Base-by-base conservation (phyloP, 208 protist genomes). In the Leishmania arabica region DNA sequence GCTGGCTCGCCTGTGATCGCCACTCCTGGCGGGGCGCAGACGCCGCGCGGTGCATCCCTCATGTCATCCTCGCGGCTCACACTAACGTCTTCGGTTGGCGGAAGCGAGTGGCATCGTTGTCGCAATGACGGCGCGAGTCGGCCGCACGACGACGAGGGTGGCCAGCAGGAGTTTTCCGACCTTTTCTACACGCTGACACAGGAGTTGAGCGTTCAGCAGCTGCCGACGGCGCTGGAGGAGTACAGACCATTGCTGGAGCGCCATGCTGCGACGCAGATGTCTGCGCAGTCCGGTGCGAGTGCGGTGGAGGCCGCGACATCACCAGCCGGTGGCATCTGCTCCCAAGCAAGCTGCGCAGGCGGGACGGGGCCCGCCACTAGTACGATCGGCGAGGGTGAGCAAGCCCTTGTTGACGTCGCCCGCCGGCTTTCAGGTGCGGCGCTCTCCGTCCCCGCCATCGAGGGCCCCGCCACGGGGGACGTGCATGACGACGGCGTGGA, bases 181-280 rank as follows among this genome's bases (percentile, higher is more conserved):
- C 7, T n/a, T 21, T 7, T 80, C 7, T 86, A 71, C 42, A n/a
- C 64, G 1, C 37, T 86, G 24, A 71, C 82, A 0, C 75, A 73
- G n/a, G 77, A 76, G 21, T 19, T 86, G 54, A 40, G 3, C 13
- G 78, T 86, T 40, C 78, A 78, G 3, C 58, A 65, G 64, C 78
- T 86, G n/a, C 11, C 64, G 54, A n/a, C 19, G 8, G 66, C 73
- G 60, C 42, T 86, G 56, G 73, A 66, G 45, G n/a, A 69, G 45
- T 86, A 86, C 74, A 37, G 49, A 9, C 65, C 82, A 40, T 13
- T 82, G 40, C 53, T 77, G 34, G 73, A 66, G 34, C 19, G 21
- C 40, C 54, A 27, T 1, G 34, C 8, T 34, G 34, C 72, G 11
- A 15, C 71, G 8, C 71, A 9, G 21, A n/a, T 37, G 45, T 42